Base-by-base conservation (phyloP, 805 yeast genomes). In the Geotrichum ghanense region DNA sequence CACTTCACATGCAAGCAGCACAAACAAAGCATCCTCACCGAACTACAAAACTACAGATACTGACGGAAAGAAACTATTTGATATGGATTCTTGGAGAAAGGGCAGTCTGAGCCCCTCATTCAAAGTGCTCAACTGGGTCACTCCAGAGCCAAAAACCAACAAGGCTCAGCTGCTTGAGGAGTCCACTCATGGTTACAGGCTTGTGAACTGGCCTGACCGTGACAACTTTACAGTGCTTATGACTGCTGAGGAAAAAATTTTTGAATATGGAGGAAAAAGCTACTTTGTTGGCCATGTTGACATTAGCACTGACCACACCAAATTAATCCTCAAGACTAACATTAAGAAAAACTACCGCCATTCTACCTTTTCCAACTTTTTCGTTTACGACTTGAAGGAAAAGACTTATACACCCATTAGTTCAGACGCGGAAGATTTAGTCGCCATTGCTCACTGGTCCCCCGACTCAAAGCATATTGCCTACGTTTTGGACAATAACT, bases 361-460 rank as follows among this genome's bases (percentile, higher is more conserved):
- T 58, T 85, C 95, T 0, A 65, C 78, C 0, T 64, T 62, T 39
- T 81, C 81, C 0, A 54, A 64, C 20, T 83, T 75, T 63, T 86
- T 85, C 81, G 42, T 84, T 2, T 69, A 74, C 45, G 79, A 83
- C 50, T 58, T 77, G 6, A 63, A 54, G 0, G 51, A 68, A 0
- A 62, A 62, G 12, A 50, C 56, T 3, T 64, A 69, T 37, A 56
- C 46, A 35, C 65, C 66, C 1, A 51, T 68, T 17, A 52, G 58
- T 14, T 54, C 44, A 22, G 34, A 55, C 10, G 48, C 51, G 19
- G 44, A 48, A 4, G 58, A 54, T 14, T 42, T 61, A 45, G 44
- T 78, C 1, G 72, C 79, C n/a, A 74, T 75, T 49, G 84, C 86
- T 0, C 59, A 68, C 45, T 86, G 92, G 83, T 74, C 92, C 3